Evolutionary conservation across 2,329 filamentous ascomycete genomes (phyloP).

Genomic region (Trichoderma lentiforme): DNA sequence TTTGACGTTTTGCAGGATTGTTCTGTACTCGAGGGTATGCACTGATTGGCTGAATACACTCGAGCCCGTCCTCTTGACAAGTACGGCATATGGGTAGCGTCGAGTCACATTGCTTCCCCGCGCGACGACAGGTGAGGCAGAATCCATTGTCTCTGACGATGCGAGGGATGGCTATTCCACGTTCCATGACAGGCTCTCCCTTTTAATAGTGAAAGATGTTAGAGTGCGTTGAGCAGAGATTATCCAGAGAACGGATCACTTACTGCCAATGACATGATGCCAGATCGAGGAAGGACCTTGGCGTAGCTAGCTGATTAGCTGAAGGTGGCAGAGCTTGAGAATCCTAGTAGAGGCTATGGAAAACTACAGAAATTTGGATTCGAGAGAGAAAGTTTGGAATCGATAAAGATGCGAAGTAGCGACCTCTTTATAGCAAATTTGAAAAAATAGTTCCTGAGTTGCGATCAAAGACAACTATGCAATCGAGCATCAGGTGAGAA

Average conservation of each 20-base stretch:
- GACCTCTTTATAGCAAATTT: not conserved
- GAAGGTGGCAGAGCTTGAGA: not conserved
- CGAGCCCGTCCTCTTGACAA: slow-evolving; percentile 50
- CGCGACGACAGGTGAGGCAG: slow-evolving; percentile 48
- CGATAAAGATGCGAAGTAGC: not conserved
- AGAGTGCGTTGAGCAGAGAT: not conserved
- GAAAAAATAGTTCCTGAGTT: not conserved
- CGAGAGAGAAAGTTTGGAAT: not conserved
- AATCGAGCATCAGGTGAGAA: not conserved
- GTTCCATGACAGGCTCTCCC: slow-evolving; percentile 19
- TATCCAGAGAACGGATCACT: not conserved
- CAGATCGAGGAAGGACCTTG: not conserved
- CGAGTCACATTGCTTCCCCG: slow-evolving; percentile 55
- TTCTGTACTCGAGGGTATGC: not conserved
- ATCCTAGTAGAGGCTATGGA: not conserved
- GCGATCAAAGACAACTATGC: not conserved
- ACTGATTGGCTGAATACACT: slow-evolving; percentile 41
- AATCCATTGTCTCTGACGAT: slow-evolving; percentile 39
- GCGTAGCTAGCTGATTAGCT: not conserved
- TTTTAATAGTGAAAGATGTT: not conserved
- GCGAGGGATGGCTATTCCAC: slow-evolving; percentile 20
- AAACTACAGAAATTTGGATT: not conserved
- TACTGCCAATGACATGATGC: not conserved
- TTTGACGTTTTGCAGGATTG: not conserved
- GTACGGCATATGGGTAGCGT: slow-evolving; percentile 50